Evolutionary conservation across 192 early-diverging fungal genomes (phyloP).

Genomic region (Linnemannia elongata): DNA sequence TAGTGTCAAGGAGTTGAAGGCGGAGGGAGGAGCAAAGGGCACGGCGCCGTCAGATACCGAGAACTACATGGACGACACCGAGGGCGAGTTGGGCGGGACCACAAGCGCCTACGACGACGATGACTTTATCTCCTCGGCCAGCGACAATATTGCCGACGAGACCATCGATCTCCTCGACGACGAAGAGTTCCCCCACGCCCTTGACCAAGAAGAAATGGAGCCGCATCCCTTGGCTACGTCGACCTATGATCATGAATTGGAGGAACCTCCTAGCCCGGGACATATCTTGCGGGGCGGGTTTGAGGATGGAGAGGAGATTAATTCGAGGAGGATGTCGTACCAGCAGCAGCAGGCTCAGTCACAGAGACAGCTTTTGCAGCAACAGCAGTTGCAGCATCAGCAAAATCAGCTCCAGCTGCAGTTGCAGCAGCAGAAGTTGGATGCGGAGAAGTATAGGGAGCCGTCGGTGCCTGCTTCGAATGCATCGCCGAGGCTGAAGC

Average conservation of each 20-base stretch:
- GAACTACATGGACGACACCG: constrained; percentile 48
- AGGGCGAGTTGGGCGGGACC: constrained; percentile 25
- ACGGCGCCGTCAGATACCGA: constrained; percentile 7
- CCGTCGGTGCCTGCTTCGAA: constrained; percentile 18
- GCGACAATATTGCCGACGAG: constrained; percentile 56
- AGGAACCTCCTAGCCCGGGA: constrained; percentile 31
- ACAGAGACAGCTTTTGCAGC: constrained; percentile 25
- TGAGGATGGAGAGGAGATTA: constrained; percentile 58
- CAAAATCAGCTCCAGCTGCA: constrained; percentile 30
- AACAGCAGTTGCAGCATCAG: constrained; percentile 45
- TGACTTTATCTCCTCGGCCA: constrained; percentile 41
- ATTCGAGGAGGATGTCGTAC: constrained; percentile 1
- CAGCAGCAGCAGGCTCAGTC: not conserved
- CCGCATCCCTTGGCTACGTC: constrained; percentile 36
- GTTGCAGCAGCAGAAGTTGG: constrained; percentile 38
- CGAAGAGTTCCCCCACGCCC: constrained; percentile 47
- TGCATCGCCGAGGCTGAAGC: constrained; percentile 24
- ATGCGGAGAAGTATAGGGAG: constrained; percentile 31
- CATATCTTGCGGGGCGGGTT: constrained; percentile 43
- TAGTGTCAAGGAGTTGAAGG: constrained; percentile 52
- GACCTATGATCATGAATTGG: constrained; percentile 47
- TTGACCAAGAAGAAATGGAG: constrained; percentile 47
- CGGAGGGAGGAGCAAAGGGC: constrained; percentile 35
- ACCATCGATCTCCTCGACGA: constrained; percentile 55
- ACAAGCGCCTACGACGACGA: constrained; percentile 43